These are phyloP conservation scores for Phycomyces nitens DNA, from an alignment of 192 early-diverging fungal species.

Conservation along the genomic window DNA sequence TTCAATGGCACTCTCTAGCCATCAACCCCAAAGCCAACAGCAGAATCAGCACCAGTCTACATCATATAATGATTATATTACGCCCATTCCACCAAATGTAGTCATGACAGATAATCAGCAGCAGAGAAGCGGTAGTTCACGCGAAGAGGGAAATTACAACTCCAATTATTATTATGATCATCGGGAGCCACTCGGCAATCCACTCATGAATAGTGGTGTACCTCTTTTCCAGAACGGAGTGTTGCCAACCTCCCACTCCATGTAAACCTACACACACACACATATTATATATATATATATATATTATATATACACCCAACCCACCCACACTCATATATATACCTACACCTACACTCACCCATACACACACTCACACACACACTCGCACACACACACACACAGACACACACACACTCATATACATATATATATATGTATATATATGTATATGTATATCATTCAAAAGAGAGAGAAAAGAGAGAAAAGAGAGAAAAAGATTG, in stretches of 20 bases:
- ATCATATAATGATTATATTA: not conserved
- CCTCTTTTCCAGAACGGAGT: not conserved
- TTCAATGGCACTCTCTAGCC: not conserved
- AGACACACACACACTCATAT: too few relatives aligned
- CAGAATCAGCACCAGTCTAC: not conserved
- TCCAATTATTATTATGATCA: not conserved
- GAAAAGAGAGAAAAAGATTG: too few relatives aligned
- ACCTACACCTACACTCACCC: too few relatives aligned
- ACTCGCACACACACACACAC: too few relatives aligned
- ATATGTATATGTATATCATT: too few relatives aligned
- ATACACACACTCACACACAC: too few relatives aligned
- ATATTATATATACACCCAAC: not conserved
- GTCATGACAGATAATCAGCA: not conserved
- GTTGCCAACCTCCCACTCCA: not conserved
- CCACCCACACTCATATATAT: too few relatives aligned
- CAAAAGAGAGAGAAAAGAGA: too few relatives aligned
- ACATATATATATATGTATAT: too few relatives aligned
- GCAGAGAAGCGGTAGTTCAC: not conserved
- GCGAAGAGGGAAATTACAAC: constrained; percentile 2
- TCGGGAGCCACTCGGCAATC: not conserved
- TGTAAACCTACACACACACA: not conserved
- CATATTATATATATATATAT: not conserved
- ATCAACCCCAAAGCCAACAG: too few relatives aligned
- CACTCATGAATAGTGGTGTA: not conserved
- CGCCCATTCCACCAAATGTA: not conserved